phyloP scores from a whole-genome alignment of 2,329 filamentous ascomycete genomes.

The Hymenotorrendiella dingleyae region DNA sequence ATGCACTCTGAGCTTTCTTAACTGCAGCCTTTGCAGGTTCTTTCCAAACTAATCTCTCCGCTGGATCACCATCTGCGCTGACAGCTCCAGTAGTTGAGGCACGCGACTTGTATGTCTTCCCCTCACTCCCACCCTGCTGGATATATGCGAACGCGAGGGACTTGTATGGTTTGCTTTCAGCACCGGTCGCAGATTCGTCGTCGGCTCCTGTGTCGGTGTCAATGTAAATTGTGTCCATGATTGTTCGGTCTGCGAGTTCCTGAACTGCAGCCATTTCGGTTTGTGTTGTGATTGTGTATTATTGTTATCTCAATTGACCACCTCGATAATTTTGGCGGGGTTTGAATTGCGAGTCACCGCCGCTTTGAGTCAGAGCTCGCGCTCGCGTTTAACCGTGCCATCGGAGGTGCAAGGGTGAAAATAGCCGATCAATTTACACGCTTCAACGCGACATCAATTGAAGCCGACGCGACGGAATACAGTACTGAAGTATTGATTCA shows the following conservation, averaged over 20 bases:
- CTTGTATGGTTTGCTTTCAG: constrained; percentile 73
- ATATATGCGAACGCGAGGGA: constrained; percentile 72
- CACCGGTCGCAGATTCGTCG: constrained; percentile 59
- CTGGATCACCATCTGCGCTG: constrained; percentile 57
- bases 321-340: constrained; percentile 9
- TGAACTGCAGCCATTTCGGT: constrained; percentile 33
- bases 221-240: constrained; percentile 57
- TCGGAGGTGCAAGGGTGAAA: constrained; percentile 2
- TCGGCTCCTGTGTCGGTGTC: constrained; percentile 76
- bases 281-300: constrained; percentile 13
- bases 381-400: neutral
- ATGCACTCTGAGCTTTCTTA: constrained; percentile 76
- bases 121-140: constrained; percentile 51
- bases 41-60: constrained; percentile 67
- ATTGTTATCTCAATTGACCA: constrained; percentile 16
- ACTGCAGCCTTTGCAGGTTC: constrained; percentile 74
- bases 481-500: too few relatives aligned
- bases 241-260: constrained; percentile 46
- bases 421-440: constrained; percentile 19
- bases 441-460: constrained; percentile 7
- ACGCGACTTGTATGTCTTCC: constrained; percentile 60
- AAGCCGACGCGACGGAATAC: constrained; percentile 12
- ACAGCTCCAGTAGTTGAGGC: constrained; percentile 58
- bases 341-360: constrained; percentile 12
- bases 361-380: constrained; percentile 9